These are phyloP conservation scores for Russula sp. DNA, from an alignment of 768 basidiomycete genomes.

Conservation along the genomic window DNA sequence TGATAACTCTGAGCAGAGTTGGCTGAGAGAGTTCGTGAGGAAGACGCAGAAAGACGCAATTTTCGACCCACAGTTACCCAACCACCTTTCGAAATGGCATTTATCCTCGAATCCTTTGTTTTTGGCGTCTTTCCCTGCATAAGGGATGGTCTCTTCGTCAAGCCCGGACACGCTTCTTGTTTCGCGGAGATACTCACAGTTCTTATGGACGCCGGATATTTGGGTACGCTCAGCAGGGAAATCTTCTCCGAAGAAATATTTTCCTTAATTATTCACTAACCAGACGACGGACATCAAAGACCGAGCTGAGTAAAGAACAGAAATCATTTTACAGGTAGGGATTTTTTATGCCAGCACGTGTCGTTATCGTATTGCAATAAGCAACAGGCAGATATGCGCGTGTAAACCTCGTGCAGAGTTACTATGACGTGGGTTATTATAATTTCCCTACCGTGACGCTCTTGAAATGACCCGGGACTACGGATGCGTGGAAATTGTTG, in stretches of 20 bases:
- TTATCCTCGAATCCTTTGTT: background rate
- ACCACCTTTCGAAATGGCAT: background rate
- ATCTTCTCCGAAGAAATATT: no score
- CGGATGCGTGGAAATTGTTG: no score
- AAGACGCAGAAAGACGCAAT: background rate
- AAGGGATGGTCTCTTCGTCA: no score
- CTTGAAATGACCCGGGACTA: no score
- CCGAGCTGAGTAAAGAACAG: background rate
- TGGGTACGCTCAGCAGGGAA: background rate
- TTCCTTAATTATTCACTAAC: background rate
- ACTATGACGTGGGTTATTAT: no score
- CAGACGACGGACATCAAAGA: background rate
- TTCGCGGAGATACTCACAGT: constrained; percentile 15
- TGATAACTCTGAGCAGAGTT: background rate
- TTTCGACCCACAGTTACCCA: no score
- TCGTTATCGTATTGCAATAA: no score
- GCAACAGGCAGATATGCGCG: no score
- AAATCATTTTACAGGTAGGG: no score
- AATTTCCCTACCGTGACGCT: no score
- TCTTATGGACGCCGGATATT: constrained; percentile 2
- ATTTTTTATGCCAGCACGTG: no score
- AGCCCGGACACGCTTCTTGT: background rate
- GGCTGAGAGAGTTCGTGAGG: background rate
- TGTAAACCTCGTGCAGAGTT: no score
- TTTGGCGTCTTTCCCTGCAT: background rate